Conservation (phyloP, 2,329 filamentous ascomycete genomes). For the Nemania serpens region DNA sequence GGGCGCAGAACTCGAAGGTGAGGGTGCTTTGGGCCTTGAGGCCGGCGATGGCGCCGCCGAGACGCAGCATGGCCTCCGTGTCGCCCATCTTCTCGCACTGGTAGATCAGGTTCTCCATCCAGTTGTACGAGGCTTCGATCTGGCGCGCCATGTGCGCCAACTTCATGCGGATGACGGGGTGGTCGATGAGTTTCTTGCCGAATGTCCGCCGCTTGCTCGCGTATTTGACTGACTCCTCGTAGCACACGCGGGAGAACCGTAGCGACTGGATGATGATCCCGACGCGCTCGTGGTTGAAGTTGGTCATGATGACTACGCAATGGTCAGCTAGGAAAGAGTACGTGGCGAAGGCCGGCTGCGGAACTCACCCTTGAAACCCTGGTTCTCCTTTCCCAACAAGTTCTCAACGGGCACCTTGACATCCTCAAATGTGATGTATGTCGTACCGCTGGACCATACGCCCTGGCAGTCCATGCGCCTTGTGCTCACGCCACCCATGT, state of each 20-base stretch:
- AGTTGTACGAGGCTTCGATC: slow-evolving; percentile 95
- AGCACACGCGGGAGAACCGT: slow-evolving; percentile 95
- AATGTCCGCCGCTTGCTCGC: slow-evolving; percentile 97
- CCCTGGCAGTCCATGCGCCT: slow-evolving; percentile 98
- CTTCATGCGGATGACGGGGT: slow-evolving; percentile 96
- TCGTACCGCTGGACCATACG: slow-evolving; percentile 93
- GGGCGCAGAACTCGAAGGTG: slow-evolving; percentile 96
- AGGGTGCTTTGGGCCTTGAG: slow-evolving; percentile 93
- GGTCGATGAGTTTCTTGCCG: slow-evolving; percentile 93
- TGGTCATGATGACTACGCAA: slow-evolving; percentile 87
- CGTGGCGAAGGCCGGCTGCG: background rate
- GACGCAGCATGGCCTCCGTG: slow-evolving; percentile 92
- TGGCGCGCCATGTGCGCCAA: slow-evolving; percentile 98
- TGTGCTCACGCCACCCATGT: slow-evolving; percentile 82
- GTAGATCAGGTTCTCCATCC: slow-evolving; percentile 94
- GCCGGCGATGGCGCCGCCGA: slow-evolving; percentile 90
- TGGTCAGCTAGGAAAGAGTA: slow-evolving; percentile 1
- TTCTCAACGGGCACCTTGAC: slow-evolving; percentile 99
- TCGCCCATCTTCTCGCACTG: slow-evolving; percentile 94
- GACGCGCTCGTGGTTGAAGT: slow-evolving; percentile 99
- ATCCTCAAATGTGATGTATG: slow-evolving; percentile 97
- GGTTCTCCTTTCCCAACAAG: slow-evolving; percentile 95
- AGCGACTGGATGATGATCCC: slow-evolving; percentile 98
- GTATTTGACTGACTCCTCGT: slow-evolving; percentile 95
- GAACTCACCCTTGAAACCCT: slow-evolving; percentile 80